phyloP scores from a whole-genome alignment of 1,284 basidiomycete genomes.

The Sutorius eximius region DNA sequence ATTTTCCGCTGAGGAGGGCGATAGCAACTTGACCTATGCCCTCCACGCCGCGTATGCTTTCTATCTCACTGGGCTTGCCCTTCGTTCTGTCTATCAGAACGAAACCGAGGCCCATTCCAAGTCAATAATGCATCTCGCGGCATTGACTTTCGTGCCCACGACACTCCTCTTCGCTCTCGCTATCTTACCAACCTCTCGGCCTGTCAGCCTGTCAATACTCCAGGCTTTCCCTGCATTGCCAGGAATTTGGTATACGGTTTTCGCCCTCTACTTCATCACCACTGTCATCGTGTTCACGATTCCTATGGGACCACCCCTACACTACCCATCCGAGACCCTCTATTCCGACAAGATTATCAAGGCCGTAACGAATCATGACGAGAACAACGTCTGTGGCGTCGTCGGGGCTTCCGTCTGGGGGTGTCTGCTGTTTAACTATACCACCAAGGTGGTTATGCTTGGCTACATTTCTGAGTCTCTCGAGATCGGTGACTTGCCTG shows the following conservation, averaged over 20 bases:
- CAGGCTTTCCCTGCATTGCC: constrained; percentile 12
- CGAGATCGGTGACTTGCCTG: constrained; percentile 83
- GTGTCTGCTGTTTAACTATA: constrained; percentile 70
- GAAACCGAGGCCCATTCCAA: constrained; percentile 53
- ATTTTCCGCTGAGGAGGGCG: constrained; percentile 37
- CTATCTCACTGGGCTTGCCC: constrained; percentile 57
- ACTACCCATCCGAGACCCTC: constrained; percentile 68
- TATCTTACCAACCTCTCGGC: constrained; percentile 50
- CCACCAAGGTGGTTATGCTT: constrained; percentile 80
- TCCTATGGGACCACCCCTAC: constrained; percentile 70
- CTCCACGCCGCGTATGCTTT: constrained; percentile 60
- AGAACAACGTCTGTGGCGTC: constrained; percentile 67
- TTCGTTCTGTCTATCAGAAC: constrained; percentile 53
- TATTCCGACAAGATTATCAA: constrained; percentile 72
- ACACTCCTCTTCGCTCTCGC: constrained; percentile 48
- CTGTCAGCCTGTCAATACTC: constrained; percentile 12
- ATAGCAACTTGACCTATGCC: constrained; percentile 40
- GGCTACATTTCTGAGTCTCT: constrained; percentile 72
- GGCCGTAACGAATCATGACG: constrained; percentile 52
- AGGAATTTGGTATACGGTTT: constrained; percentile 28
- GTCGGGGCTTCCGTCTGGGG: constrained; percentile 40
- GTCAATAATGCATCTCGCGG: constrained; percentile 65
- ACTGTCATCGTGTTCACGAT: constrained; percentile 55
- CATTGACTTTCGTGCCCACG: constrained; percentile 56
- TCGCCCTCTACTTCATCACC: constrained; percentile 28